These are phyloP conservation scores for Fraxinus excelsior DNA, from an alignment of 257 asterid species.

Conservation along the genomic window DNA sequence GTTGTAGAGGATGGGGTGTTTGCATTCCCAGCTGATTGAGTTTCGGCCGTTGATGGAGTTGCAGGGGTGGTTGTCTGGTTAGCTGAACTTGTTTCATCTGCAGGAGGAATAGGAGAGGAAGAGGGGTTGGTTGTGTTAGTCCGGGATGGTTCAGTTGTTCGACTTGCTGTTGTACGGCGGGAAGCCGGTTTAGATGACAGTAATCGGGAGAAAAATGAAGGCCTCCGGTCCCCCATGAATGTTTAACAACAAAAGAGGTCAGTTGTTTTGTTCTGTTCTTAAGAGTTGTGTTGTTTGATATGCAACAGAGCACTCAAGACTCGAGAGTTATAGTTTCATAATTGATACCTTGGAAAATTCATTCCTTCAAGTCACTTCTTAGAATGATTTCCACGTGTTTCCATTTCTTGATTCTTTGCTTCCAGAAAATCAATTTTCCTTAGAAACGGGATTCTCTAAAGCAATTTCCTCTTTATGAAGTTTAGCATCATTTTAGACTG, in stretches of 20 bases:
- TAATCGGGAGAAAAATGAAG: slow-evolving; percentile 48
- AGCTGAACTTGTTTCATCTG: slow-evolving; percentile 4
- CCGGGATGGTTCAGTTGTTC: slow-evolving; percentile 26
- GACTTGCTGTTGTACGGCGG: slow-evolving; percentile 40
- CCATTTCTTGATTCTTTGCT: slow-evolving; percentile 25
- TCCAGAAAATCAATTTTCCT: slow-evolving; percentile 39
- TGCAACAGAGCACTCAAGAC: slow-evolving; percentile 1
- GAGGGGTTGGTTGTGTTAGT: slow-evolving; percentile 13
- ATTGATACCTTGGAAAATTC: slow-evolving; percentile 2
- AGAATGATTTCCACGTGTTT: slow-evolving; percentile 12
- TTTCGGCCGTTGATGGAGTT: slow-evolving; percentile 6
- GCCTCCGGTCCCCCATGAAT: slow-evolving; percentile 59
- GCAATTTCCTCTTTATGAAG: slow-evolving; percentile 14
- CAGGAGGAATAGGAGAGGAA: slow-evolving; percentile 17
- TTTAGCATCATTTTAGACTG: slow-evolving; percentile 19
- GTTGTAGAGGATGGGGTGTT: slow-evolving; percentile 12
- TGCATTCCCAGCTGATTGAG: slow-evolving; percentile 4
- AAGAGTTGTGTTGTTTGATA: slow-evolving; percentile 22
- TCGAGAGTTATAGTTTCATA: slow-evolving; percentile 27
- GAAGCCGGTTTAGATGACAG: slow-evolving; percentile 36
- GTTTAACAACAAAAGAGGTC: slow-evolving; percentile 1
- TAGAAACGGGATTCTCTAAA: slow-evolving; percentile 23
- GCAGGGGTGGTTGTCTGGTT: slow-evolving; percentile 15
- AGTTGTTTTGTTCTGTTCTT: not conserved
- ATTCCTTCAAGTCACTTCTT: slow-evolving; percentile 4